Evolutionary conservation across 2,329 filamentous ascomycete species (phyloP).

Genomic region (Cladophialophora chaetospira): DNA sequence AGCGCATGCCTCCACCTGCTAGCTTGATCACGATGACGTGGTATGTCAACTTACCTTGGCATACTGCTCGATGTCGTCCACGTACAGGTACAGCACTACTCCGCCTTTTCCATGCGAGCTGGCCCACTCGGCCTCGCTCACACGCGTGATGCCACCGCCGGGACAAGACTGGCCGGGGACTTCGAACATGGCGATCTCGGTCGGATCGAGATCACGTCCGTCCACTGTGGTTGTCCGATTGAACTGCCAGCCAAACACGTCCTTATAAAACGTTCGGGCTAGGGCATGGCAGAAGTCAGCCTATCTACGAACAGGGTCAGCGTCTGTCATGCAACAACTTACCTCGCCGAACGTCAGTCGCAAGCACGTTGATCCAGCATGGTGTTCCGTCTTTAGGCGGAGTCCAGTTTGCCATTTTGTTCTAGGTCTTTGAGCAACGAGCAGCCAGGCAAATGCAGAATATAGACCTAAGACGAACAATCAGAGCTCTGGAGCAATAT

Average conservation of each 20-base stretch:
- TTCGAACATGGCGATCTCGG: conserved; percentile 29
- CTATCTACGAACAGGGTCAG: neutral
- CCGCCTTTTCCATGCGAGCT: conserved; percentile 16
- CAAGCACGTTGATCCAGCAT: conserved; percentile 34
- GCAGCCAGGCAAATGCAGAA: neutral
- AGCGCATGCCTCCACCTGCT: neutral
- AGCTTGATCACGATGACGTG: neutral
- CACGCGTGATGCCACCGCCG: conserved; percentile 29
- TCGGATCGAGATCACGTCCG: conserved; percentile 10
- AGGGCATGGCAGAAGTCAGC: neutral
- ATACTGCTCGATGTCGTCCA: conserved; percentile 28
- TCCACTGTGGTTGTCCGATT: conserved; percentile 1
- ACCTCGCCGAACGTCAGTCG: conserved; percentile 30
- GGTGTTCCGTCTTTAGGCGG: conserved; percentile 30
- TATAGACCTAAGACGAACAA: neutral
- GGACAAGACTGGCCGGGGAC: conserved; percentile 26
- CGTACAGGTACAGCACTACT: conserved; percentile 32
- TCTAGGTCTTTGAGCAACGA: neutral
- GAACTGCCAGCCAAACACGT: conserved; percentile 34
- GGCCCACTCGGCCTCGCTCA: conserved; percentile 19
- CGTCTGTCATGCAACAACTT: neutral
- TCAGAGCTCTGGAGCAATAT: neutral
- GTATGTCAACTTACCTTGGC: conserved; percentile 22
- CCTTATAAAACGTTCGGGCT: conserved; percentile 33
- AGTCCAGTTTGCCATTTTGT: conserved; percentile 23